These are phyloP conservation scores for Diaporthe vaccinii DNA, from an alignment of 2,329 filamentous ascomycete species.

Conservation along the genomic window DNA sequence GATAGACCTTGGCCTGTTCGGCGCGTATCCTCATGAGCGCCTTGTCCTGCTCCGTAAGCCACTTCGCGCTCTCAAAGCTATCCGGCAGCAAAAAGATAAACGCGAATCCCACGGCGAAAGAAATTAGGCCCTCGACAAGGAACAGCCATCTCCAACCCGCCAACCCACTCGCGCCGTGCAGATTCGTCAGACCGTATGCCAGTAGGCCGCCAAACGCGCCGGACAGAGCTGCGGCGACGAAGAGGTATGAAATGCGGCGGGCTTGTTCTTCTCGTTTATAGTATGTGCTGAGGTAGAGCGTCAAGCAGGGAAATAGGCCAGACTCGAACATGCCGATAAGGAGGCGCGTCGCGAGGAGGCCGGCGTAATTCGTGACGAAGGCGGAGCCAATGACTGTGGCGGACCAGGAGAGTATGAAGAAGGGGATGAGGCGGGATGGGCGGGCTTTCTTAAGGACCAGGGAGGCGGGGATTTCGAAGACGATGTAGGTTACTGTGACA, in stretches of 20 bases:
- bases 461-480: constrained; percentile 76
- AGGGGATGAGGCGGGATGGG: constrained; percentile 72
- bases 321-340: constrained; percentile 45
- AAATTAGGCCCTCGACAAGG: constrained; percentile 53
- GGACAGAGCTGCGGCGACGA: constrained; percentile 52
- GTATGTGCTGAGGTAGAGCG: constrained; percentile 45
- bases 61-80: constrained; percentile 71
- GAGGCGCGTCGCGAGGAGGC: constrained; percentile 69
- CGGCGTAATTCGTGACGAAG: constrained; percentile 73
- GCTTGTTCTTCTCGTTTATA: constrained; percentile 44
- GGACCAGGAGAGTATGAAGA: constrained; percentile 77
- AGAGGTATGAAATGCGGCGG: constrained; percentile 45
- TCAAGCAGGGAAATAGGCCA: constrained; percentile 45
- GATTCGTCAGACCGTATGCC: constrained; percentile 52
- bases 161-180: constrained; percentile 50
- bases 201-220: constrained; percentile 55
- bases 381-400: constrained; percentile 64
- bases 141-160: constrained; percentile 55
- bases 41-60: constrained; percentile 70
- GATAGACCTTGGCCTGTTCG: constrained; percentile 60
- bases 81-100: constrained; percentile 73
- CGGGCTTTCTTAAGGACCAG: constrained; percentile 73
- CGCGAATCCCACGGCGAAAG: constrained; percentile 50
- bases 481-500: constrained; percentile 64
- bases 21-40: constrained; percentile 59